Evolutionary conservation across 345 rosid species (phyloP).

Genomic region (Clausena lansium): DNA sequence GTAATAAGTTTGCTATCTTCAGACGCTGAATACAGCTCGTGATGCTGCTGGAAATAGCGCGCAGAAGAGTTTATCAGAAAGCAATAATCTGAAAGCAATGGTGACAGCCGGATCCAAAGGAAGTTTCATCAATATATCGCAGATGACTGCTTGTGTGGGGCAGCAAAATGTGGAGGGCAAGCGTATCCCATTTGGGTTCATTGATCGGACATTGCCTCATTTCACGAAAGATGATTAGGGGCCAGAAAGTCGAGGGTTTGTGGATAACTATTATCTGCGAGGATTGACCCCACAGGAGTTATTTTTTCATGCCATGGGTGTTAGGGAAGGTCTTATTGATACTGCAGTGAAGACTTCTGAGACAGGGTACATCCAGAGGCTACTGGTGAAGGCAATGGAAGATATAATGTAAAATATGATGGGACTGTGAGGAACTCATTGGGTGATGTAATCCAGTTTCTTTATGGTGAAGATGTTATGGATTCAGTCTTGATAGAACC

Average conservation of each 20-base stretch:
- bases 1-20: slow-evolving; percentile 13
- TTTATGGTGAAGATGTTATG: slow-evolving; percentile 99
- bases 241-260: slow-evolving; percentile 99
- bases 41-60: slow-evolving; percentile 99
- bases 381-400: slow-evolving; percentile 98
- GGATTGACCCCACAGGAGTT: slow-evolving; percentile 99
- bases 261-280: slow-evolving; percentile 93
- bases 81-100: slow-evolving; percentile 98
- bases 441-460: slow-evolving; percentile 97
- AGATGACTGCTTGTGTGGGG: slow-evolving; percentile 99
- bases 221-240: slow-evolving; percentile 94
- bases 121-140: slow-evolving; percentile 96
- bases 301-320: slow-evolving; percentile 99
- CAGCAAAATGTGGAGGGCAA: slow-evolving; percentile 99
- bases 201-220: slow-evolving; percentile 90
- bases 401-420: slow-evolving; percentile 98
- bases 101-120: slow-evolving; percentile 99
- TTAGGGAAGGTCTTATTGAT: slow-evolving; percentile 99
- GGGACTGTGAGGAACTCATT: slow-evolving; percentile 95
- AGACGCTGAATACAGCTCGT: slow-evolving; percentile 97
- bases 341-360: slow-evolving; percentile 99
- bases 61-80: slow-evolving; percentile 90
- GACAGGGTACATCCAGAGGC: slow-evolving; percentile 98
- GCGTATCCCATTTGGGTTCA: slow-evolving; percentile 91
- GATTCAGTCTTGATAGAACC: slow-evolving; percentile 96